These are phyloP conservation scores for Kwoniella dejecticola DNA, from an alignment of 768 basidiomycete genomes.

Conservation along the genomic window DNA sequence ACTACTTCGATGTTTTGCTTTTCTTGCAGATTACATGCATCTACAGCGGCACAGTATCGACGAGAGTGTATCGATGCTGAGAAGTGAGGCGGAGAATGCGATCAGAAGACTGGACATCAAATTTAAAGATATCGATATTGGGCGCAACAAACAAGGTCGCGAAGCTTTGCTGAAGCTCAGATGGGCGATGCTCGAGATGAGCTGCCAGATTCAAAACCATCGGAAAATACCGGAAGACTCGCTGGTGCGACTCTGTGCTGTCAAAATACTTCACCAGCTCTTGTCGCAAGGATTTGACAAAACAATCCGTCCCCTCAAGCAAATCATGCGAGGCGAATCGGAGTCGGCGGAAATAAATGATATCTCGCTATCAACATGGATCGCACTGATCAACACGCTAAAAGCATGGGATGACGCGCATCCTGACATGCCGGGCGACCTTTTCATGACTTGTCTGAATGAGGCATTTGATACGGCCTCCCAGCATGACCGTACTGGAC, in stretches of 20 bases:
- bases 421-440: slow-evolving; percentile 56
- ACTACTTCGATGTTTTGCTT: slow-evolving; percentile 19
- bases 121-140: slow-evolving; percentile 12
- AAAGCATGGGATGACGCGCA: slow-evolving; percentile 55
- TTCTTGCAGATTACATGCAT: slow-evolving; percentile 22
- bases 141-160: slow-evolving; percentile 6
- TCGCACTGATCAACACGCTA: slow-evolving; percentile 68
- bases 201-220: slow-evolving; percentile 1
- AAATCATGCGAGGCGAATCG: slow-evolving; percentile 55
- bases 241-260: slow-evolving; percentile 27
- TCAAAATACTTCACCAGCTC: slow-evolving; percentile 61
- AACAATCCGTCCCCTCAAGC: slow-evolving; percentile 58
- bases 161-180: slow-evolving; percentile 21
- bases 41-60: not conserved
- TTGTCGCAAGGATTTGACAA: slow-evolving; percentile 62
- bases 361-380: slow-evolving; percentile 70
- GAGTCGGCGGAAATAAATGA: slow-evolving; percentile 56
- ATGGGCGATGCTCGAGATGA: slow-evolving; percentile 29
- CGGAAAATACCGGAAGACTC: not conserved
- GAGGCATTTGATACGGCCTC: slow-evolving; percentile 29
- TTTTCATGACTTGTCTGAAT: slow-evolving; percentile 31
- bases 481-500: slow-evolving; percentile 39
- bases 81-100: slow-evolving; percentile 9
- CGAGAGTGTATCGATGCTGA: slow-evolving; percentile 56
- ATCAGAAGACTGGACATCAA: not conserved